Conservation (phyloP, 768 basidiomycete species). For the Porphyrellus cyaneotinctus region DNA sequence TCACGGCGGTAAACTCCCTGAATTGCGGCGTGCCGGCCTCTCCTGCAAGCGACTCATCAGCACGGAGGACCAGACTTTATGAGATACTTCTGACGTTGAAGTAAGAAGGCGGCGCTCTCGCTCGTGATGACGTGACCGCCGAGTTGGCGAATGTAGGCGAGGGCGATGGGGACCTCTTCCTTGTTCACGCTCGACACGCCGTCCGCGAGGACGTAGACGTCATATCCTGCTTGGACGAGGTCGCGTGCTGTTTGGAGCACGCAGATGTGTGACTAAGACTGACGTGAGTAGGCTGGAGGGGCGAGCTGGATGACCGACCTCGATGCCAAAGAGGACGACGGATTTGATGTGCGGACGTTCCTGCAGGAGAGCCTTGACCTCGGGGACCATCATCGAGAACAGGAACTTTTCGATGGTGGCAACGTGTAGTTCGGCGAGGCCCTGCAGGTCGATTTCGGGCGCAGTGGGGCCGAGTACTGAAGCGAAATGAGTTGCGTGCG, state of each 20-base stretch:
- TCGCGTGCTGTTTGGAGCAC: conserved; percentile 80
- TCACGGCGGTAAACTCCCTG: conserved; percentile 62
- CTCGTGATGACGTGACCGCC: conserved; percentile 78
- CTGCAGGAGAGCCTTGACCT: conserved; percentile 52
- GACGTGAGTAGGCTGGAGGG: conserved; percentile 2
- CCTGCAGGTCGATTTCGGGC: conserved; percentile 52
- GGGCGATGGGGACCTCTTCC: conserved; percentile 74
- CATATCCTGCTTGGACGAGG: conserved; percentile 46
- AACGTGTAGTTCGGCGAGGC: conserved; percentile 53
- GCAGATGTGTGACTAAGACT: conserved; percentile 78
- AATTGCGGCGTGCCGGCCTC: conserved; percentile 65
- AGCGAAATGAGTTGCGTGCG: conserved; percentile 5
- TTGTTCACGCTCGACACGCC: conserved; percentile 79
- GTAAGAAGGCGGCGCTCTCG: conserved; percentile 76
- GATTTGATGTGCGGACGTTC: conserved; percentile 47
- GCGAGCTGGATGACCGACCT: conserved; percentile 45
- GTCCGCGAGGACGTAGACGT: conserved; percentile 75
- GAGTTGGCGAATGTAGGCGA: conserved; percentile 63
- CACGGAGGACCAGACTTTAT: conserved; percentile 7
- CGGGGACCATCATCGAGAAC: conserved; percentile 82
- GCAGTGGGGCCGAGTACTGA: conserved; percentile 68
- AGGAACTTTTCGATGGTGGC: conserved; percentile 70
- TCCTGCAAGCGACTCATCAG: conserved; percentile 32
- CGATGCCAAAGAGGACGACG: conserved; percentile 82
- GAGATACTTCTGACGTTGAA: conserved; percentile 49